Evolutionary conservation across 2,329 filamentous ascomycete species (phyloP), one percentile per base, ranked within the genome.

Genomic region (Colletotrichum sp.): DNA sequence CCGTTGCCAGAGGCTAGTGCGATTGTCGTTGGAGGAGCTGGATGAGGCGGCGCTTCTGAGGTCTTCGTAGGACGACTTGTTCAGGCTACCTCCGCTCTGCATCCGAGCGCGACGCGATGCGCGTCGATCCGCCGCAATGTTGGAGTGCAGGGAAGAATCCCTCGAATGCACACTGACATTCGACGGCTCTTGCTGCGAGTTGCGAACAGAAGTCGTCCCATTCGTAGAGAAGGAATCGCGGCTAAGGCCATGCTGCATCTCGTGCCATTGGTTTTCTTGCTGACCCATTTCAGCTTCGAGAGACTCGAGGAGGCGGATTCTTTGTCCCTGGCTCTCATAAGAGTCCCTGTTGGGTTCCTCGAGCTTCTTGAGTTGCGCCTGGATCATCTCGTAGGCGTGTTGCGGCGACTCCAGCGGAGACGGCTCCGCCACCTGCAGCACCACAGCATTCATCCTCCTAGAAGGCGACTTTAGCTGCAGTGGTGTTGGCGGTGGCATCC

Each of bases 211-310:
- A 1, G 83, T 81, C 1, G 85, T 86, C 67, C 81, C 81, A 64
- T 89, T 80, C 9, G 87, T 89, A 3, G 88, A 90, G 55, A 88
- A 80, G 8, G 90, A 92, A 78, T 89, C 87, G 72, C 87, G 87
- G 68, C 85, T 84, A 55, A 92, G 80, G 48, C 88, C 87, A 30
- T 87, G 84, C 72, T 91, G 90, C 83, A 93, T 87, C 66, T 88
- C 84, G 72, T 90, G 88, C 92, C 92, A 93, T 78, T 90, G 88
- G 70, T 86, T 86, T 80, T 92, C 90, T 80, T 93, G 90, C 77
- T 87, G 82, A 1, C 88, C 90, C 87, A 93, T 91, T 81, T 94
- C 92, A 76, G 85, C 85, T 80, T 94, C 92, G 2, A 94, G 84
- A 75, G 91, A 89, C 36, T 90, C 88, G 3, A 94, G 83, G 5